A percentile compares a stretch with the other conserved stretches of the same genome.
These are phyloP conservation scores for Abrus pulchellus DNA, from an alignment of 306 rosid genomes.

Conservation along the genomic window DNA sequence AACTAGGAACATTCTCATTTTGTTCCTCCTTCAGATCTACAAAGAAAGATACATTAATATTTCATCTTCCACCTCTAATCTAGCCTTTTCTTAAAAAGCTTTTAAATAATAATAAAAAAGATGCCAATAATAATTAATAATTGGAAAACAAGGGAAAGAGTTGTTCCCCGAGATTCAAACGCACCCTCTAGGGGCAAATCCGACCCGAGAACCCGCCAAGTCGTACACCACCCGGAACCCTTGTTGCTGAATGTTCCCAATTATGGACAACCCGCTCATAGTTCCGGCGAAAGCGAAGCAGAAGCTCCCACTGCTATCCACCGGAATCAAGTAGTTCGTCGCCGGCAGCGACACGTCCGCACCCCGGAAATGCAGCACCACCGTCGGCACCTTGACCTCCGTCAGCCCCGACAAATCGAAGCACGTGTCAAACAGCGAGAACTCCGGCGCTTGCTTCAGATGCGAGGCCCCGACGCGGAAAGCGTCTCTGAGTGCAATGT, in stretches of 20 bases:
- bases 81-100: neutral
- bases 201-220: slow-evolving; percentile 79
- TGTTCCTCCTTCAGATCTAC: slow-evolving; percentile 16
- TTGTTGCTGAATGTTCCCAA: slow-evolving; percentile 97
- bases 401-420: slow-evolving; percentile 78
- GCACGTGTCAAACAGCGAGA: slow-evolving; percentile 91
- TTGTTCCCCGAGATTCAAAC: slow-evolving; percentile 50
- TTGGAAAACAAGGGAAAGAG: slow-evolving; percentile 43
- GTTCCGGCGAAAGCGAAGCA: slow-evolving; percentile 98
- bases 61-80: slow-evolving; percentile 30
- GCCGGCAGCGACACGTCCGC: slow-evolving; percentile 88
- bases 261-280: slow-evolving; percentile 80
- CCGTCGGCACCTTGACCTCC: slow-evolving; percentile 89
- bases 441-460: slow-evolving; percentile 77
- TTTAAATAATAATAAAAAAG: neutral
- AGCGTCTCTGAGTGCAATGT: slow-evolving; percentile 71
- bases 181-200: slow-evolving; percentile 89
- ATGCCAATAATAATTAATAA: slow-evolving; percentile 21
- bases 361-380: slow-evolving; percentile 82
- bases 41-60: neutral
- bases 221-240: slow-evolving; percentile 90
- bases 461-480: slow-evolving; percentile 67
- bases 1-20: slow-evolving; percentile 44
- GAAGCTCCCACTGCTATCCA: slow-evolving; percentile 79
- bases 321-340: slow-evolving; percentile 84